phyloP scores from a whole-genome alignment of 495 filamentous ascomycete species.

The Xanthoparmelia taractica region DNA sequence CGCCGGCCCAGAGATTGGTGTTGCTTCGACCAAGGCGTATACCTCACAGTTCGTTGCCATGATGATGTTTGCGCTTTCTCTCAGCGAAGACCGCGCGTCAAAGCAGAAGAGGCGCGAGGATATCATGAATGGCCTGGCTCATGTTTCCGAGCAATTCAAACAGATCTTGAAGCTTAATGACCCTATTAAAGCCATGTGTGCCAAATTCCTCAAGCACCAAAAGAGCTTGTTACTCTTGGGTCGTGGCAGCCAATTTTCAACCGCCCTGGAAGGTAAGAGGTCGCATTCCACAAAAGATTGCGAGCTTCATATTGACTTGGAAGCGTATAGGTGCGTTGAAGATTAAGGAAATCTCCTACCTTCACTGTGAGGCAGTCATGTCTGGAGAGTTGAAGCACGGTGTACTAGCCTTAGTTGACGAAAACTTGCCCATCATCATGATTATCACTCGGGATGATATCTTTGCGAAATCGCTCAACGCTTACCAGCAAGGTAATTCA shows the following conservation, averaged over 20 bases:
- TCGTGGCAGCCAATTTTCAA: constrained; percentile 92
- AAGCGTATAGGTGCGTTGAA: constrained; percentile 64
- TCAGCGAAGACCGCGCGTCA: constrained; percentile 91
- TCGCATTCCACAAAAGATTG: background rate
- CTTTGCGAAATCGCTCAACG: constrained; percentile 95
- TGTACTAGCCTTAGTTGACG: constrained; percentile 92
- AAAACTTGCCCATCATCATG: constrained; percentile 99
- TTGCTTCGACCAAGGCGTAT: constrained; percentile 97
- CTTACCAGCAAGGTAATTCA: constrained; percentile 91
- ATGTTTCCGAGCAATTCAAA: constrained; percentile 86
- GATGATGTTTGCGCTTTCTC: constrained; percentile 96
- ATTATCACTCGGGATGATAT: constrained; percentile 92
- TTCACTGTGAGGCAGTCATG: constrained; percentile 99
- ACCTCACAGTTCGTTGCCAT: constrained; percentile 98
- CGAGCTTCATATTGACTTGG: background rate
- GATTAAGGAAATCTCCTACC: constrained; percentile 99
- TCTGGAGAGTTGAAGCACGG: constrained; percentile 98
- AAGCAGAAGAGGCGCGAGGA: constrained; percentile 90
- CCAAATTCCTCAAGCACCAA: constrained; percentile 88
- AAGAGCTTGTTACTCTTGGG: constrained; percentile 91
- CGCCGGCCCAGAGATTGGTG: constrained; percentile 96
- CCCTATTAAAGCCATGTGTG: constrained; percentile 85
- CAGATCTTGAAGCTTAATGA: constrained; percentile 83
- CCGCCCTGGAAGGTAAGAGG: constrained; percentile 77
- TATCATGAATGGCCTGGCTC: constrained; percentile 87